Evolutionary conservation across 2,329 filamentous ascomycete species (phyloP).

Genomic region (Sporothrix brasiliensis): DNA sequence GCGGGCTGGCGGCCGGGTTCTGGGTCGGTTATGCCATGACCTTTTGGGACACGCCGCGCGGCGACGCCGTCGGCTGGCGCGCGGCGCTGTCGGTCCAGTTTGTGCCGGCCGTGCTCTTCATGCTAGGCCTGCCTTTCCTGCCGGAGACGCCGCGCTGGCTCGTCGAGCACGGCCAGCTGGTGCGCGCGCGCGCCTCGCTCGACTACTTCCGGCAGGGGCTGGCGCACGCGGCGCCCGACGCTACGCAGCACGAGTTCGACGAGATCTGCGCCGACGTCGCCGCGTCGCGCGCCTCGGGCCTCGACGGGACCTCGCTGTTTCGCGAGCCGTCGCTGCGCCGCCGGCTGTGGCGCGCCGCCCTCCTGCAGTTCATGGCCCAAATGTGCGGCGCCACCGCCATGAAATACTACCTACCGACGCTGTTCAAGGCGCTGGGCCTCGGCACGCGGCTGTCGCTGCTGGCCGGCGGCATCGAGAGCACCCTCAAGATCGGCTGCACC

Average conservation of each 20-base stretch:
- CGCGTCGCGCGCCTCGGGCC: conserved; percentile 43
- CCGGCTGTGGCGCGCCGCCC: conserved; percentile 58
- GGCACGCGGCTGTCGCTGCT: conserved; percentile 53
- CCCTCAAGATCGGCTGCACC: conserved; percentile 59
- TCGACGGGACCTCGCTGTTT: conserved; percentile 54
- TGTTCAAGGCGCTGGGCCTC: conserved; percentile 56
- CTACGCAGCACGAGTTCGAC: conserved; percentile 49
- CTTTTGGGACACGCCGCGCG: conserved; percentile 52
- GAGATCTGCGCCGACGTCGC: conserved; percentile 52
- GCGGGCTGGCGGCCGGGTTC: conserved; percentile 57
- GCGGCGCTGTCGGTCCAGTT: conserved; percentile 55
- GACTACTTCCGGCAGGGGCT: conserved; percentile 54
- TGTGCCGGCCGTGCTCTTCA: conserved; percentile 55
- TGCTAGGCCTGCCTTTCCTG: conserved; percentile 54
- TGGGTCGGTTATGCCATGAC: conserved; percentile 62
- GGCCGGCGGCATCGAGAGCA: conserved; percentile 60
- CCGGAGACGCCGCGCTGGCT: conserved; percentile 64
- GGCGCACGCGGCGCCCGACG: conserved; percentile 35
- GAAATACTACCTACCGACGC: conserved; percentile 62
- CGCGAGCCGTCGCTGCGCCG: conserved; percentile 52
- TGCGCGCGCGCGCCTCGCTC: conserved; percentile 50
- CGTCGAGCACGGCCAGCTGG: conserved; percentile 52
- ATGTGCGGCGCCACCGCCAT: conserved; percentile 63
- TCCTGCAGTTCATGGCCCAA: conserved; percentile 63
- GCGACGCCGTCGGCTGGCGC: conserved; percentile 57